A percentile compares a stretch with the other conserved stretches of the same genome.
Conservation (phyloP, 305 asterid species). For the Solanum hybrid region DNA sequence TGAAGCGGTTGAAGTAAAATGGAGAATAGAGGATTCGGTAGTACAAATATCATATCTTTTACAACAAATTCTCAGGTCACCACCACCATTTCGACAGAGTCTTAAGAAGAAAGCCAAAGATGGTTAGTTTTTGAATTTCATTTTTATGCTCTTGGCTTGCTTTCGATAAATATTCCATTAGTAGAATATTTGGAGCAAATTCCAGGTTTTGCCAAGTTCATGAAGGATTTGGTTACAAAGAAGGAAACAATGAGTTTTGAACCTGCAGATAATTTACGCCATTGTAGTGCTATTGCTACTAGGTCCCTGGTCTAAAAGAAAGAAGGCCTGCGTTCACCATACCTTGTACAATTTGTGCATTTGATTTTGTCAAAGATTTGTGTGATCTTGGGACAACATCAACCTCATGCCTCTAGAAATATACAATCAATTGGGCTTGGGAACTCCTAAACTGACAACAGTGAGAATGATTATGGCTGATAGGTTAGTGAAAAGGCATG, state of each 20-base stretch:
- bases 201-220: background rate
- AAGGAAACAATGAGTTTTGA: background rate
- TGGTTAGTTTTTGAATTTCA: background rate
- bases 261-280: too few relatives aligned
- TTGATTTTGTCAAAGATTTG: background rate
- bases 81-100: background rate
- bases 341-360: background rate
- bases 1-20: too few relatives aligned
- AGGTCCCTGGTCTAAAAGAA: background rate
- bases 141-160: background rate
- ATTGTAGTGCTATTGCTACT: background rate
- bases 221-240: background rate
- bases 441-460: background rate
- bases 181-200: background rate
- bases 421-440: background rate
- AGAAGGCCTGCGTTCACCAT: background rate
- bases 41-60: background rate
- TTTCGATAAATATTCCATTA: background rate
- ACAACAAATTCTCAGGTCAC: background rate
- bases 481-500: background rate
- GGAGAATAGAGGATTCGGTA: background rate
- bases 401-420: background rate
- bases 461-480: background rate
- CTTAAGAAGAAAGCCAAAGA: background rate
- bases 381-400: background rate